Conservation (phyloP, 768 basidiomycete genomes). For the Postia placenta region DNA sequence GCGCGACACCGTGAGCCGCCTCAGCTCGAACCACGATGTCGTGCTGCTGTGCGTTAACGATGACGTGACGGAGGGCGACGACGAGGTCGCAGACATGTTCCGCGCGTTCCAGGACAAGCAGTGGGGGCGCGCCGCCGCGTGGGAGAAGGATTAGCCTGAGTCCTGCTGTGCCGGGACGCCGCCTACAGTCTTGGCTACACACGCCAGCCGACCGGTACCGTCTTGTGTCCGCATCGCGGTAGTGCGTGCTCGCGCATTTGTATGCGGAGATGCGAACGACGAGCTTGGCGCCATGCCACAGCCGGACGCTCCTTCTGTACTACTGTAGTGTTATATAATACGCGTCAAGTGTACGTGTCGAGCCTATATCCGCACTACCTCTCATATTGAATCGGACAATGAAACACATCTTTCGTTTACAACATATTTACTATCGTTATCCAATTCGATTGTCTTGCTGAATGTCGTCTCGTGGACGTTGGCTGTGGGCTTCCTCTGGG, state of each 20-base stretch:
- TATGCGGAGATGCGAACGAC: too few relatives aligned
- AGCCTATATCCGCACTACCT: too few relatives aligned
- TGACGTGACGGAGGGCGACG: slow-evolving; percentile 18
- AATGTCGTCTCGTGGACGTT: not conserved
- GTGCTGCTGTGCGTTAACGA: slow-evolving; percentile 30
- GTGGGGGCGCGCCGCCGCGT: slow-evolving; percentile 16
- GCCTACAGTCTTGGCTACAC: too few relatives aligned
- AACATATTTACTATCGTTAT: not conserved
- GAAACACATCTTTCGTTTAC: not conserved
- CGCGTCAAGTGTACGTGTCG: too few relatives aligned
- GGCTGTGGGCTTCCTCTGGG: not conserved
- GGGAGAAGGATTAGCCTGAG: slow-evolving; percentile 19
- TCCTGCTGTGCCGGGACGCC: too few relatives aligned
- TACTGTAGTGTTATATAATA: not conserved
- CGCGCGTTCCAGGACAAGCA: slow-evolving; percentile 13
- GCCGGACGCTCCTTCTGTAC: not conserved
- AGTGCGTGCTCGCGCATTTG: too few relatives aligned
- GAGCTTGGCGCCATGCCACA: too few relatives aligned
- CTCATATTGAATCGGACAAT: not conserved
- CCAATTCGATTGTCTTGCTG: not conserved
- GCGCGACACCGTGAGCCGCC: slow-evolving; percentile 10
- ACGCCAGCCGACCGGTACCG: too few relatives aligned
- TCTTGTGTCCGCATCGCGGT: too few relatives aligned
- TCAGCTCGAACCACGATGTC: slow-evolving; percentile 17
- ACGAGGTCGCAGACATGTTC: slow-evolving; percentile 11